Evolutionary conservation across 106 monocot species (phyloP).

Genomic region (Allium sativum): DNA sequence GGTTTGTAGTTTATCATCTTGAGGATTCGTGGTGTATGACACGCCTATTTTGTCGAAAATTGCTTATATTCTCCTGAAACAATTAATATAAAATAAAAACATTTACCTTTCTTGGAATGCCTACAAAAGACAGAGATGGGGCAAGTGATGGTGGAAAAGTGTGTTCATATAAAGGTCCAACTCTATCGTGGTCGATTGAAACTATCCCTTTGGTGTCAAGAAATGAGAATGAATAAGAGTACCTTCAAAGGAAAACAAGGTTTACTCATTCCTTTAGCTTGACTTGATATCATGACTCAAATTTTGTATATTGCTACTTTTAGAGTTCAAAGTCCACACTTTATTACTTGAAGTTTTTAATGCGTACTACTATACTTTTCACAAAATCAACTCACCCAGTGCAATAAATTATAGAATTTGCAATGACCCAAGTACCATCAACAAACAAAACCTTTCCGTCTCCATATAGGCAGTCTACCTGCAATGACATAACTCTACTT

Average conservation of each 20-base stretch:
- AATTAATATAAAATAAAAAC: too few species aligned
- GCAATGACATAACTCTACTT: conserved; percentile 1
- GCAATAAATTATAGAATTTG: conserved; percentile 57
- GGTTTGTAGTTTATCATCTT: neutral
- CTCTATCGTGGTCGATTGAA: conserved; percentile 42
- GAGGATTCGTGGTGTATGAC: too few species aligned
- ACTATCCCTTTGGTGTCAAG: conserved; percentile 60
- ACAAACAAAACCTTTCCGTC: conserved; percentile 46
- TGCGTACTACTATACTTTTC: neutral
- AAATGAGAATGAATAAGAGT: conserved; percentile 55
- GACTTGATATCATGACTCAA: neutral
- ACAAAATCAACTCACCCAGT: conserved; percentile 33
- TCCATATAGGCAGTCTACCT: conserved; percentile 36
- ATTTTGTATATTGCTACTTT: neutral
- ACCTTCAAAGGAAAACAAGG: conserved; percentile 34
- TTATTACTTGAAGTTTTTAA: neutral
- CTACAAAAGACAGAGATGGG: conserved; percentile 62
- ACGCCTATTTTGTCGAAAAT: too few species aligned
- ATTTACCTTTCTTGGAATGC: conserved; percentile 52
- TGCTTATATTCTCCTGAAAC: too few species aligned
- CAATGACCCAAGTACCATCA: conserved; percentile 32
- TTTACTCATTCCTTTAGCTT: conserved; percentile 2
- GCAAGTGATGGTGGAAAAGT: conserved; percentile 62
- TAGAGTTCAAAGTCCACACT: neutral
- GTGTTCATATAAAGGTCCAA: conserved; percentile 74